These are phyloP conservation scores for Cryptococcus maquisensis DNA, from an alignment of 1,284 basidiomycete genomes.

Conservation along the genomic window DNA sequence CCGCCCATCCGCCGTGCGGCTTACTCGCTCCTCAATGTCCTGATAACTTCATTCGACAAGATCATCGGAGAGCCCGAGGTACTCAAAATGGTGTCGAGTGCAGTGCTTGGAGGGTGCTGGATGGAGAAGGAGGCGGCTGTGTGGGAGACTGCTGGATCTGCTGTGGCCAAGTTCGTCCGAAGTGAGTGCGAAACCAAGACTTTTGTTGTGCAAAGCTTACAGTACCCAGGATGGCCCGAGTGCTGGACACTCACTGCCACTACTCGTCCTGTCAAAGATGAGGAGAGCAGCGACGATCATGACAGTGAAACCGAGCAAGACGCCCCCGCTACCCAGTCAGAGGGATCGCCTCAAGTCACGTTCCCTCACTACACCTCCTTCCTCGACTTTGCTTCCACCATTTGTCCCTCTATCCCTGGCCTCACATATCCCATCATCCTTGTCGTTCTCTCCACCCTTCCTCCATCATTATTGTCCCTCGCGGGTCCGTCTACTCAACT, in stretches of 20 bases:
- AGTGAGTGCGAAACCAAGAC: conserved; percentile 51
- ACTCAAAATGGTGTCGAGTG: conserved; percentile 54
- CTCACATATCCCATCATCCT: conserved; percentile 41
- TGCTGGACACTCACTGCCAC: conserved; percentile 9
- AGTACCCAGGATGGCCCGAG: conserved; percentile 10
- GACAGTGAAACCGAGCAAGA: conserved; percentile 42
- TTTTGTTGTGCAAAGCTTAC: not conserved
- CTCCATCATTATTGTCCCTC: conserved; percentile 30
- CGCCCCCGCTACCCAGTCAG: conserved; percentile 10
- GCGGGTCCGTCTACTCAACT: conserved; percentile 18
- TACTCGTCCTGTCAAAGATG: conserved; percentile 9
- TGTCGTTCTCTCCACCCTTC: conserved; percentile 41
- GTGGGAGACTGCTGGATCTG: conserved; percentile 63
- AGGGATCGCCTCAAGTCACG: not conserved
- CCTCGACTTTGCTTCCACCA: conserved; percentile 42
- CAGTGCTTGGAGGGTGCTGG: conserved; percentile 70
- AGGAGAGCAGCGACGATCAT: conserved; percentile 41
- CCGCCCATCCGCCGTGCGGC: conserved; percentile 42
- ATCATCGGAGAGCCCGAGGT: conserved; percentile 26
- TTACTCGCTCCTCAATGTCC: conserved; percentile 29
- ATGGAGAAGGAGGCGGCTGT: conserved; percentile 66
- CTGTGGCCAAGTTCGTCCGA: conserved; percentile 65
- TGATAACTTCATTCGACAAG: conserved; percentile 30
- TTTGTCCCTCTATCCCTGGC: conserved; percentile 42
- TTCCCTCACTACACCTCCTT: conserved; percentile 57